These are phyloP conservation scores for Candida pini DNA, from an alignment of 805 yeast species.

Conservation along the genomic window DNA sequence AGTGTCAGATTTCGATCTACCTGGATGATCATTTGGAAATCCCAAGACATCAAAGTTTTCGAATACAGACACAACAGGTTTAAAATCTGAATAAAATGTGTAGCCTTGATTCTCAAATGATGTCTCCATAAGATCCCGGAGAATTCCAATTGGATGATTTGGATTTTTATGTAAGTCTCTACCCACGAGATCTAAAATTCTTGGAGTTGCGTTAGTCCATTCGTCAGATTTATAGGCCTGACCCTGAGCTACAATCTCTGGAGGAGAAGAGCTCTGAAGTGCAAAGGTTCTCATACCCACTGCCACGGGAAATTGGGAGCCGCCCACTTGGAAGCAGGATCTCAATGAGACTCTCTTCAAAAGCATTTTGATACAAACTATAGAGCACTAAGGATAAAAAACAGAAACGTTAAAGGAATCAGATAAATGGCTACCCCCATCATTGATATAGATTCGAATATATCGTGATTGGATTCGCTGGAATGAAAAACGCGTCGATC, in stretches of 20 bases:
- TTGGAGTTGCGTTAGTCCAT: conserved; percentile 81
- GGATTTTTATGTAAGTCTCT: conserved; percentile 69
- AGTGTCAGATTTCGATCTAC: conserved; percentile 87
- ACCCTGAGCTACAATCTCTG: conserved; percentile 36
- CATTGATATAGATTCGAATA: no score
- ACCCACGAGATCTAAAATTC: conserved; percentile 61
- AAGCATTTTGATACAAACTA: no score
- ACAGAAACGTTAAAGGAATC: no score
- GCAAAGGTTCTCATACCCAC: no score
- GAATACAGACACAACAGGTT: conserved; percentile 74
- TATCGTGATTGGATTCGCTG: no score
- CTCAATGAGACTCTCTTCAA: no score
- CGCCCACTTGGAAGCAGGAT: no score
- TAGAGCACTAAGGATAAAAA: no score
- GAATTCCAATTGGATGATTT: conserved; percentile 85
- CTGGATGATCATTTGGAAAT: conserved; percentile 89
- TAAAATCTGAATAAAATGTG: conserved; percentile 73
- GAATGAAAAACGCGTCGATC: no score
- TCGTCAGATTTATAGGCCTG: conserved; percentile 55
- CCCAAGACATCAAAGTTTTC: conserved; percentile 92
- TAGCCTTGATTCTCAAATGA: conserved; percentile 63
- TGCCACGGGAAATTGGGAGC: no score
- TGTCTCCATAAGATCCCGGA: conserved; percentile 65
- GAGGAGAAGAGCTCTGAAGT: no score
- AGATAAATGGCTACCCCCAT: no score